phyloP scores from a whole-genome alignment of 768 basidiomycete species.

The Cantharellus anzutake region DNA sequence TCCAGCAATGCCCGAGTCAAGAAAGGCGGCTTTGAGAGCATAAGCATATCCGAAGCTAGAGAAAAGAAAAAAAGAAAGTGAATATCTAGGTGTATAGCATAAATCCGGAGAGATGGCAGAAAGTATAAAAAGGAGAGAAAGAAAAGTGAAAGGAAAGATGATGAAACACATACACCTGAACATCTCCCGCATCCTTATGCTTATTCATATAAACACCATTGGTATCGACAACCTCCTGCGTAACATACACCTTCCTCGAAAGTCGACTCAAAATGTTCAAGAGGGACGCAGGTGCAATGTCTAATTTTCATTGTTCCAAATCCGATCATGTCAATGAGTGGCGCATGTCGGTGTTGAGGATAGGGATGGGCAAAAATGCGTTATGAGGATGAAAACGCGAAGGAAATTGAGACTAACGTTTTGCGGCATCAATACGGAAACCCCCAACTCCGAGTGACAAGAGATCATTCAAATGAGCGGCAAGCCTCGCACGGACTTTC shows the following conservation, averaged over 20 bases:
- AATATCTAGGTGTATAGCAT: too few relatives aligned
- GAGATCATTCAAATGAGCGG: conserved; percentile 39
- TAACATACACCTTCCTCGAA: background rate
- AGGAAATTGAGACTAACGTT: conserved; percentile 4
- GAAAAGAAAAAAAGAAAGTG: background rate
- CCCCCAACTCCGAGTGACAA: conserved; percentile 38
- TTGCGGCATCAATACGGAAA: conserved; percentile 39
- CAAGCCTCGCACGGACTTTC: conserved; percentile 35
- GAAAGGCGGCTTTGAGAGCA: conserved; percentile 33
- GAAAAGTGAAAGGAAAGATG: background rate
- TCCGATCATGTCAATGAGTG: background rate
- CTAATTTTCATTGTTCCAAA: background rate
- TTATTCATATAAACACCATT: background rate
- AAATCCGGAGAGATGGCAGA: background rate
- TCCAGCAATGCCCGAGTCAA: conserved; percentile 28
- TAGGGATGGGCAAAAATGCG: too few relatives aligned
- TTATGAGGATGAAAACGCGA: background rate
- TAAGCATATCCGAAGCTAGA: conserved; percentile 38
- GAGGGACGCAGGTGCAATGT: background rate
- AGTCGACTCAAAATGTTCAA: background rate
- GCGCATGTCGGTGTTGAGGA: too few relatives aligned
- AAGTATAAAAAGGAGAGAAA: background rate
- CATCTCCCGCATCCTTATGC: background rate
- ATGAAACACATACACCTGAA: background rate
- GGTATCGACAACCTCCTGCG: background rate